These are phyloP conservation scores for Saprolegnia diclina DNA, from an alignment of 352 stramenopile species.

Conservation along the genomic window DNA sequence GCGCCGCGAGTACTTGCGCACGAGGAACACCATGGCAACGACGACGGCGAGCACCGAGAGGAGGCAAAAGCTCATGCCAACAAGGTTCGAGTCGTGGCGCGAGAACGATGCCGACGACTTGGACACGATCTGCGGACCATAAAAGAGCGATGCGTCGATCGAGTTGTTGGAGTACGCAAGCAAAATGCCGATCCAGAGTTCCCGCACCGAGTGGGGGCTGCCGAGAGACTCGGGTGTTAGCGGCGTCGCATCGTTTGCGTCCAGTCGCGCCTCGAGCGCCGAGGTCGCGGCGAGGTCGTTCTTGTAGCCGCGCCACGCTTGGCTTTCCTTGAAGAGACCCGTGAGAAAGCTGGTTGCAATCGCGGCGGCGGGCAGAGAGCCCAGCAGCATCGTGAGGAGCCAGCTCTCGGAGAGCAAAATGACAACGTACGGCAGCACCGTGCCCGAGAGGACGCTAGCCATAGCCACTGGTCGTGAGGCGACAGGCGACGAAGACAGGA, in stretches of 20 bases:
- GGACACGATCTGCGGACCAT: slow-evolving; percentile 76
- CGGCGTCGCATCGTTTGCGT: slow-evolving; percentile 28
- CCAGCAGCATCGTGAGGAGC: slow-evolving; percentile 64
- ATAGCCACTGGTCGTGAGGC: too few relatives aligned
- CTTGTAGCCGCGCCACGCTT: slow-evolving; percentile 72
- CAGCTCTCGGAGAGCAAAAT: slow-evolving; percentile 73
- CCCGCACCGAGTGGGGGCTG: slow-evolving; percentile 36
- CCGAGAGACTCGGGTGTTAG: background rate
- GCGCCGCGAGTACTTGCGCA: slow-evolving; percentile 56
- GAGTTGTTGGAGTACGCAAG: slow-evolving; percentile 86
- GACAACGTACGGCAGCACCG: slow-evolving; percentile 70
- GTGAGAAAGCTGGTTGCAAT: slow-evolving; percentile 69
- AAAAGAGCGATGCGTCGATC: slow-evolving; percentile 83
- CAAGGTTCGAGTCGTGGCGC: slow-evolving; percentile 62
- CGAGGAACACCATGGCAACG: slow-evolving; percentile 59
- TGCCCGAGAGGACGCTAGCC: slow-evolving; percentile 67
- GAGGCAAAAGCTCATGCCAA: slow-evolving; percentile 62
- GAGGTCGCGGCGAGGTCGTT: slow-evolving; percentile 41
- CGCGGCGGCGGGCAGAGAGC: slow-evolving; percentile 61
- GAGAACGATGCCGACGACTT: slow-evolving; percentile 56
- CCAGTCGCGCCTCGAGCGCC: slow-evolving; percentile 38
- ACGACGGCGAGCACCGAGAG: slow-evolving; percentile 64
- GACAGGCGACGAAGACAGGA: background rate
- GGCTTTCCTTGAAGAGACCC: slow-evolving; percentile 66
- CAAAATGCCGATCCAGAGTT: slow-evolving; percentile 68